phyloP scores from a whole-genome alignment of 495 filamentous ascomycete species.

The Hamigera avellanea region DNA sequence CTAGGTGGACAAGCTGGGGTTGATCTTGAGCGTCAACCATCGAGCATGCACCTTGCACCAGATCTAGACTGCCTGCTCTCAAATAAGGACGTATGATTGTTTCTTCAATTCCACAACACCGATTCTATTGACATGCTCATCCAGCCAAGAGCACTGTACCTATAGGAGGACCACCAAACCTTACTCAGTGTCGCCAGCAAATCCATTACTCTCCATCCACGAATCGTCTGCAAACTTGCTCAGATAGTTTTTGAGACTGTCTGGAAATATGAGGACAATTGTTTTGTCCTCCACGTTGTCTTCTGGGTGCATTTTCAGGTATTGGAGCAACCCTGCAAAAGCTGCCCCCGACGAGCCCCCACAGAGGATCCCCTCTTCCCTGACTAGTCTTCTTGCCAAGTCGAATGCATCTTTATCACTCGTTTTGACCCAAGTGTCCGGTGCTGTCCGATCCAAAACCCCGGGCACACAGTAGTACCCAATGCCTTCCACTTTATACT shows the following conservation, averaged over 20 bases:
- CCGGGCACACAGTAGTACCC: slow-evolving; percentile 85
- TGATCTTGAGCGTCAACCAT: no score
- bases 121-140: no score
- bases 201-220: slow-evolving; percentile 77
- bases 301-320: slow-evolving; percentile 41
- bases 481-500: slow-evolving; percentile 82
- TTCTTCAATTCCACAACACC: no score
- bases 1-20: no score
- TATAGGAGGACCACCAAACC: no score
- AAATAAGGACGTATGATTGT: no score
- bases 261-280: slow-evolving; percentile 68
- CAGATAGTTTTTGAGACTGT: slow-evolving; percentile 77
- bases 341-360: slow-evolving; percentile 76
- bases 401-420: slow-evolving; percentile 69
- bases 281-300: slow-evolving; percentile 50
- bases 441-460: slow-evolving; percentile 55
- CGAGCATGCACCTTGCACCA: no score
- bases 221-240: slow-evolving; percentile 84
- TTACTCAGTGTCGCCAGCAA: slow-evolving; percentile 42
- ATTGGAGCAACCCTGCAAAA: slow-evolving; percentile 59
- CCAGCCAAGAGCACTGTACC: background rate
- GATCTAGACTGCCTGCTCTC: no score
- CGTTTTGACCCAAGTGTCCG: slow-evolving; percentile 83
- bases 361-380: slow-evolving; percentile 72
- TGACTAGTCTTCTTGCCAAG: slow-evolving; percentile 65